A percentile compares a stretch with the other conserved stretches of the same genome.
phyloP scores from a whole-genome alignment of 306 rosid genomes.

The Ammopiptanthus mongolicus region DNA sequence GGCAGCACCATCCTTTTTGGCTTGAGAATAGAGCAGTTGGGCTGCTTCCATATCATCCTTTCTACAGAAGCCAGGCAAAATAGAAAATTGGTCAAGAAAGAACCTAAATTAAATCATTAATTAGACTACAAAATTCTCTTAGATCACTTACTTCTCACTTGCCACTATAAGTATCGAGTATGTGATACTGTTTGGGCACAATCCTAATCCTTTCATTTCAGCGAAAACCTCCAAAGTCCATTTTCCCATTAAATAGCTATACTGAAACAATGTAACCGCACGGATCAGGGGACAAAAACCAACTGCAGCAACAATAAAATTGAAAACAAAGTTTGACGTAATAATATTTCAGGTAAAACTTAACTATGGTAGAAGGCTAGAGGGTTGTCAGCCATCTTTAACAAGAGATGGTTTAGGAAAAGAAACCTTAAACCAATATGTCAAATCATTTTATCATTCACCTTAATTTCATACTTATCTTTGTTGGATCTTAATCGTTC shows the following conservation, averaged over 20 bases:
- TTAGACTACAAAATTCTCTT: not conserved
- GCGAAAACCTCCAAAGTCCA: slow-evolving; percentile 57
- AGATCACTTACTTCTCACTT: slow-evolving; percentile 68
- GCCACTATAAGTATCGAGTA: slow-evolving; percentile 80
- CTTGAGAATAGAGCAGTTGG: slow-evolving; percentile 68
- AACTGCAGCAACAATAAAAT: slow-evolving; percentile 7
- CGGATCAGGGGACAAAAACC: not conserved
- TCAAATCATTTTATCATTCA: not conserved
- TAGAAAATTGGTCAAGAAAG: slow-evolving; percentile 21
- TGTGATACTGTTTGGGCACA: slow-evolving; percentile 79
- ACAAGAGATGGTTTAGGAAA: not conserved
- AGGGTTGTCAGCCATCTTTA: not conserved
- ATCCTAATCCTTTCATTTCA: slow-evolving; percentile 75
- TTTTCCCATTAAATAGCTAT: slow-evolving; percentile 17
- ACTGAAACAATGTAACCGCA: slow-evolving; percentile 8
- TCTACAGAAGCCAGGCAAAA: slow-evolving; percentile 39
- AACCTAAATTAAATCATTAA: slow-evolving; percentile 11
- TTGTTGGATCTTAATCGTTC: not conserved
- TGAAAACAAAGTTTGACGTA: not conserved
- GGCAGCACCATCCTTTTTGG: slow-evolving; percentile 62
- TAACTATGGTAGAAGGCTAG: not conserved
- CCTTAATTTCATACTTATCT: not conserved
- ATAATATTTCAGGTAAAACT: slow-evolving; percentile 6
- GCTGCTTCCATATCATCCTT: slow-evolving; percentile 77
- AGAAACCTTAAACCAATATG: not conserved